Evolutionary conservation across 108 stramenopile species (phyloP).

Genomic region (Aurantiochytrium sp.): DNA sequence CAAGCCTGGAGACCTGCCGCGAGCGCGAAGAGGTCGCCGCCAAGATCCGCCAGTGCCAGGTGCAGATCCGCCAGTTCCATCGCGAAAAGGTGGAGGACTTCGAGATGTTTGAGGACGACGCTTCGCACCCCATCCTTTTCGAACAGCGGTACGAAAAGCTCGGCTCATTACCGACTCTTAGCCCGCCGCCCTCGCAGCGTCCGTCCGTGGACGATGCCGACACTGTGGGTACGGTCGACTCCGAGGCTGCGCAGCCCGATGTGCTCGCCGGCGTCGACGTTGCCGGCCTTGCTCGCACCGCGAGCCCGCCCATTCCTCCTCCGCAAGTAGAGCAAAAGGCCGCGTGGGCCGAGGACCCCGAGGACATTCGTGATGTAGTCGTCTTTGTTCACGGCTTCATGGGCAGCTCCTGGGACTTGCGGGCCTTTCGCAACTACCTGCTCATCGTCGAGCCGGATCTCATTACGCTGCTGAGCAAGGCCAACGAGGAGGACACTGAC

Average conservation of each 20-base stretch:
- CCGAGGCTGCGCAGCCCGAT: too few relatives aligned
- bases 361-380: slow-evolving; percentile 12
- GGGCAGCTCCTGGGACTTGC: slow-evolving; percentile 31
- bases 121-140: not conserved
- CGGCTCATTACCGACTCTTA: not conserved
- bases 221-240: too few relatives aligned
- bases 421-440: slow-evolving; percentile 35
- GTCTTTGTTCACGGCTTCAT: slow-evolving; percentile 32
- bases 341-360: not conserved
- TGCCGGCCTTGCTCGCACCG: too few relatives aligned
- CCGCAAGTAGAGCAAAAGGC: not conserved
- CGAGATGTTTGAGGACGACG: slow-evolving; percentile 3
- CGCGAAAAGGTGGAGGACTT: slow-evolving; percentile 13
- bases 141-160: not conserved
- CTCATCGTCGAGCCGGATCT: not conserved
- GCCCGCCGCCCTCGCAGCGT: not conserved
- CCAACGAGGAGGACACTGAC: slow-evolving; percentile 30
- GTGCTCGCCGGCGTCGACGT: too few relatives aligned
- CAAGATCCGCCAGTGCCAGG: not conserved
- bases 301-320: too few relatives aligned
- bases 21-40: not conserved
- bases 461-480: not conserved
- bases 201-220: too few relatives aligned
- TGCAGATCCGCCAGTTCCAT: not conserved
- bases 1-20: not conserved